Conservation (phyloP, 163 green algal species). For the Chlorella variabilis region DNA sequence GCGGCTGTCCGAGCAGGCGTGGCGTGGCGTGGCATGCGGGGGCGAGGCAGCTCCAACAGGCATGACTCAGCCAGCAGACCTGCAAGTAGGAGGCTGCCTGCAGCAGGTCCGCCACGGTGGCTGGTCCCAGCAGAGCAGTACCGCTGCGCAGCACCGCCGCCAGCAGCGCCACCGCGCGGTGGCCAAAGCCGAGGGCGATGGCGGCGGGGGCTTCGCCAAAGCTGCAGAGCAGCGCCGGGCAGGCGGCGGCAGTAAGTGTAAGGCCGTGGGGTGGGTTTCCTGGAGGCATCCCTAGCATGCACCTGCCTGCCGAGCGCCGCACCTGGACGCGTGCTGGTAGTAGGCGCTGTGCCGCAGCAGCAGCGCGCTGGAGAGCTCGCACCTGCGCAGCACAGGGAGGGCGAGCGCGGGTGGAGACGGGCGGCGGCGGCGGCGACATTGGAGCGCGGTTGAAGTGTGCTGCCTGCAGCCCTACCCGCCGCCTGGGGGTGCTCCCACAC, state of each 20-base stretch:
- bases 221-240: not conserved
- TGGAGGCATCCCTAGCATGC: too few relatives aligned
- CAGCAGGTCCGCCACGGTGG: conserved; percentile 9
- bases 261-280: too few relatives aligned
- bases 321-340: conserved; percentile 22
- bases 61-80: too few relatives aligned
- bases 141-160: not conserved
- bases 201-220: not conserved
- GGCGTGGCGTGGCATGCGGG: too few relatives aligned
- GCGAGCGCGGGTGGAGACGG: too few relatives aligned
- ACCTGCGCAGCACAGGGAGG: conserved; percentile 7
- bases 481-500: not conserved
- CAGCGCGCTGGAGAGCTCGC: not conserved
- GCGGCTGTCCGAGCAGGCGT: too few relatives aligned
- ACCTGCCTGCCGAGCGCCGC: too few relatives aligned
- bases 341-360: conserved; percentile 4
- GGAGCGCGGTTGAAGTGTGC: too few relatives aligned
- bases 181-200: not conserved
- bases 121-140: not conserved
- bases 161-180: conserved; percentile 4
- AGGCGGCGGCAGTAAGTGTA: too few relatives aligned
- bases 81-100: conserved; percentile 15
- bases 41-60: too few relatives aligned
- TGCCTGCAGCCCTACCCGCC: not conserved
- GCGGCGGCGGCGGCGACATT: too few relatives aligned